Conservation (phyloP, 2,329 filamentous ascomycete species). For the Exserohilum rostratum region DNA sequence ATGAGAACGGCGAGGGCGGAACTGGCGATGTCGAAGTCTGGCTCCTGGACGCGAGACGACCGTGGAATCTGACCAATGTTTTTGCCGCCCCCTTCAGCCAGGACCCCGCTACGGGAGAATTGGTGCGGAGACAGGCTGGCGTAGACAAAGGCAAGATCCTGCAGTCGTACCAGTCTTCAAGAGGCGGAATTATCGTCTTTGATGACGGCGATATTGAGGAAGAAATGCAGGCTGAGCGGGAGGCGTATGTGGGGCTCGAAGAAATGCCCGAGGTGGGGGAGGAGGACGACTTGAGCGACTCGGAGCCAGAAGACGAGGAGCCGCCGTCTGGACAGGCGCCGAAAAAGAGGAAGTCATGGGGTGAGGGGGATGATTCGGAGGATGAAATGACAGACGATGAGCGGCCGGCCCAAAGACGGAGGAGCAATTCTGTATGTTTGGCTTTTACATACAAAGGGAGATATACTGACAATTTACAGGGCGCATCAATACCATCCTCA, state of each 20-base stretch:
- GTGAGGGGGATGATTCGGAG: conserved; percentile 66
- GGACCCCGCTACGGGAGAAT: conserved; percentile 56
- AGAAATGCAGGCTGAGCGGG: conserved; percentile 73
- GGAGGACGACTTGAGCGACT: conserved; percentile 65
- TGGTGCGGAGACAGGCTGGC: conserved; percentile 63
- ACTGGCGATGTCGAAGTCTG: conserved; percentile 92
- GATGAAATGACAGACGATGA: conserved; percentile 72
- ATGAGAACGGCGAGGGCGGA: conserved; percentile 65
- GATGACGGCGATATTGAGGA: conserved; percentile 96
- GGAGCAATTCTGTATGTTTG: conserved; percentile 82
- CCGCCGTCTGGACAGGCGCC: conserved; percentile 46
- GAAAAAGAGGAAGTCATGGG: conserved; percentile 51
- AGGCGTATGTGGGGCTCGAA: conserved; percentile 82
- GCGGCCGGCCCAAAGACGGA: conserved; percentile 76
- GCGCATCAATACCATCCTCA: conserved; percentile 68
- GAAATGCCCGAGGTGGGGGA: conserved; percentile 92
- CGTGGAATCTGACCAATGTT: conserved; percentile 93
- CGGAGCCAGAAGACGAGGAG: conserved; percentile 49
- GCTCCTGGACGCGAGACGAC: conserved; percentile 88
- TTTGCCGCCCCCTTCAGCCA: conserved; percentile 68
- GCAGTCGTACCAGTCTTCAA: conserved; percentile 74
- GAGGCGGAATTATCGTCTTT: conserved; percentile 89
- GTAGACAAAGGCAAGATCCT: conserved; percentile 76
- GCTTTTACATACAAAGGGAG: neutral
- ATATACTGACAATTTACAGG: conserved; percentile 44